Conservation (phyloP, 495 filamentous ascomycete genomes). For the Podospora comata region DNA sequence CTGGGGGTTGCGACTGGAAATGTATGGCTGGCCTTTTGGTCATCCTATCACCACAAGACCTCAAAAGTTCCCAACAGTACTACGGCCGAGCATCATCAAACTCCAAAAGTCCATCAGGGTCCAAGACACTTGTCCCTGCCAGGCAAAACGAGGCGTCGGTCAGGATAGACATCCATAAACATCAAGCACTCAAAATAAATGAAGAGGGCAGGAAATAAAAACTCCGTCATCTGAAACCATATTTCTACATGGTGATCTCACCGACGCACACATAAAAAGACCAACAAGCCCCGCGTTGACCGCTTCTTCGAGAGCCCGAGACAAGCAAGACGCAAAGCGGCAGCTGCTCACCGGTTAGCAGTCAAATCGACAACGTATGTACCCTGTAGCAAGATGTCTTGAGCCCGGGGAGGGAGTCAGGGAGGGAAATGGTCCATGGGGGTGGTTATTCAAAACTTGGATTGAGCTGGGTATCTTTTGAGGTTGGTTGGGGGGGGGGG, state of each 20-base stretch:
- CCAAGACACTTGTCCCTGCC: background rate
- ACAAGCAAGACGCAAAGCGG: constrained; percentile 1
- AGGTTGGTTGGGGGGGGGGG: background rate
- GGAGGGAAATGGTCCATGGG: background rate
- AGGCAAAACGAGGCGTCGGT: background rate
- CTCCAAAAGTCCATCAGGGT: background rate
- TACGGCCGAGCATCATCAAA: background rate
- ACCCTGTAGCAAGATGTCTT: constrained; percentile 11
- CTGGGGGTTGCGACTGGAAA: background rate
- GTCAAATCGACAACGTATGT: background rate
- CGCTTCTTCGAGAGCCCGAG: constrained; percentile 8
- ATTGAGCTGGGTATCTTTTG: constrained; percentile 8
- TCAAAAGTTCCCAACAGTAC: background rate
- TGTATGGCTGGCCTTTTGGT: background rate
- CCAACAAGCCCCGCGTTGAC: background rate
- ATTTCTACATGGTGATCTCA: background rate
- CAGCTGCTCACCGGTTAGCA: constrained; percentile 8
- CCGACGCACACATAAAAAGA: background rate
- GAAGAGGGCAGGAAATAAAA: background rate
- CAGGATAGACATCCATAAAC: background rate
- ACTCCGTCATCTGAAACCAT: background rate
- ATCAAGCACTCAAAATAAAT: background rate
- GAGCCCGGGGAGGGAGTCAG: background rate
- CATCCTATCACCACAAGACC: background rate
- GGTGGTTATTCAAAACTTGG: constrained; percentile 4